Base-by-base conservation (phyloP, 2,329 filamentous ascomycete species). In the Paecilomyces sp. region DNA sequence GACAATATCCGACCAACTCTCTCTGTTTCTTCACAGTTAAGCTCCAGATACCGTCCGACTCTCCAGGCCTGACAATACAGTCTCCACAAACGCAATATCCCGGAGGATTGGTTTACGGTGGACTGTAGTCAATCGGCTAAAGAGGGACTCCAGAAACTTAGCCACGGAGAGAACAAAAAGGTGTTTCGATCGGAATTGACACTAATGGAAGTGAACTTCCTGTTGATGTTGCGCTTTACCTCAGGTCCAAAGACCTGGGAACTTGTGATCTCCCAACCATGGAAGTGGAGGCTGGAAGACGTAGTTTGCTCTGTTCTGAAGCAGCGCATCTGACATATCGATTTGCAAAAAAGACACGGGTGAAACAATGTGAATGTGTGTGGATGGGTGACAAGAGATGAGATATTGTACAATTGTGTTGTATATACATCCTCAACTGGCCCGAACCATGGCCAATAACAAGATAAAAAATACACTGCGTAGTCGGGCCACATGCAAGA, bases 211-310 rank as follows among this genome's bases (percentile, higher is more conserved):
- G 41, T 64, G 66, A 68, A 67, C 70, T 70, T 67, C 50, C 58
- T 64, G 61, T 79, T 74, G 64, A 70, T 83, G 68, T 83, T 75
- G 81, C 81, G 81, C 81, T 76, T 47, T 76, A 67, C 60, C 55
- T 58, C 55, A 55, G 22, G 57, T 55, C 30, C 28, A 54, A 67
- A 54, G 58, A 64, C 61, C 65, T 60, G 64, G 64, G 70, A 74
- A 78, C 78, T 81, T 76, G 78, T 79, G 79, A 81, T 79, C 80
- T 77, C 61, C 69, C 77, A 79, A 78, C 73, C 75, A 82, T 77
- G 72, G 76, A 62, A 59, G 64, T 66, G 60, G 65, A 66, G 73
- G 72, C 72, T 79, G 79, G 68, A 80, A 47, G 79, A 82, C 74
- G 77, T 77, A 70, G 72, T 67, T 61, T 70, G 67, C 75, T 80